phyloP scores from a whole-genome alignment of 2,329 filamentous ascomycete species.

The Coniochaeta sp. region DNA sequence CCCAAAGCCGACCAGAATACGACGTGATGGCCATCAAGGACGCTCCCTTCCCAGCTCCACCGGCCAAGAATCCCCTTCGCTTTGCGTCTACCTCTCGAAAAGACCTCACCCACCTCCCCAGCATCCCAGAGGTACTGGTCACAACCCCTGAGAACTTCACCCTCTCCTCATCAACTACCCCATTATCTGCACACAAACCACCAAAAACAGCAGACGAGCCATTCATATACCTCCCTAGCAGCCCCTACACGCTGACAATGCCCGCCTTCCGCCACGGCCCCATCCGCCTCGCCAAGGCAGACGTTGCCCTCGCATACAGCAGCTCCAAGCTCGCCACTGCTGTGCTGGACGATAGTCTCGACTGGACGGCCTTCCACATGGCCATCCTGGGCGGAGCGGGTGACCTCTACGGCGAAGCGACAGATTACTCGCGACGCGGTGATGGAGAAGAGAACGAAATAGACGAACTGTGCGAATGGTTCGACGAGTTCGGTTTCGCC shows the following conservation, averaged over 20 bases:
- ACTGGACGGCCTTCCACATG: constrained; percentile 61
- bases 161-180: constrained; percentile 3
- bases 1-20: background rate
- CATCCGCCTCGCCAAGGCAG: constrained; percentile 42
- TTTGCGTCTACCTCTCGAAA: constrained; percentile 2
- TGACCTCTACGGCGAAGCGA: constrained; percentile 36
- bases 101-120: constrained; percentile 20
- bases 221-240: constrained; percentile 38
- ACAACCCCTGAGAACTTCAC: constrained; percentile 13
- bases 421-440: constrained; percentile 27
- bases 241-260: constrained; percentile 39
- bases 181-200: constrained; percentile 1
- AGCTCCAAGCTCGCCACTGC: constrained; percentile 20
- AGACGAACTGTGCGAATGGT: constrained; percentile 43
- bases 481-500: constrained; percentile 40
- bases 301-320: constrained; percentile 19
- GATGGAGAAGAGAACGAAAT: constrained; percentile 34
- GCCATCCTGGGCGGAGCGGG: constrained; percentile 51
- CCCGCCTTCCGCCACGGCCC: constrained; percentile 46
- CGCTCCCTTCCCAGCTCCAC: constrained; percentile 21
- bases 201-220: constrained; percentile 23
- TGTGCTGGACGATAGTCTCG: constrained; percentile 40
- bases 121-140: constrained; percentile 32
- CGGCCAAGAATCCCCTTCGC: constrained; percentile 20
- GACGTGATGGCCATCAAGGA: constrained; percentile 11